A percentile compares a stretch with the other conserved stretches of the same genome.
phyloP scores from a whole-genome alignment of 1,284 basidiomycete genomes.

The Volvariella volvacea region DNA sequence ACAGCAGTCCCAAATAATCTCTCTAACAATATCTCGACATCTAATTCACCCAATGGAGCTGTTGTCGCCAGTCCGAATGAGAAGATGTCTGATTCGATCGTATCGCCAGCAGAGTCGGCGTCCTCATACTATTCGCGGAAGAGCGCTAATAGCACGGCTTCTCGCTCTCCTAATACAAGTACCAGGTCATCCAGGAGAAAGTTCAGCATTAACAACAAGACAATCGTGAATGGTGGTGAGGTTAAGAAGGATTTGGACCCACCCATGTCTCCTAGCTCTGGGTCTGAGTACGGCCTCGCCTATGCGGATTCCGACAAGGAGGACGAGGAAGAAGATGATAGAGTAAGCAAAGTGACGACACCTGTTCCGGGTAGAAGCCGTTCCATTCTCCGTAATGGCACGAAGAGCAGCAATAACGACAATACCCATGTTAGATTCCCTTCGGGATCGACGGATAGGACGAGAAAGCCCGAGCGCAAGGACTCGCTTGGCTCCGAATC shows the following conservation, averaged over 20 bases:
- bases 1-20: constrained; percentile 2
- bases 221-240: constrained; percentile 1
- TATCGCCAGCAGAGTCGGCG: not conserved
- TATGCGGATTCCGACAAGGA: constrained; percentile 45
- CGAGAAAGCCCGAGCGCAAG: too few relatives aligned
- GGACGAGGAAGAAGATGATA: constrained; percentile 26
- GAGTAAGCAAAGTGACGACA: constrained; percentile 8
- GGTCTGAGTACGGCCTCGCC: constrained; percentile 41
- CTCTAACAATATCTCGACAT: not conserved
- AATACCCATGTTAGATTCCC: not conserved
- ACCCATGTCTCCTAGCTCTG: constrained; percentile 29
- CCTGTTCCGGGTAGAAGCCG: constrained; percentile 1
- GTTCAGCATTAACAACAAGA: not conserved
- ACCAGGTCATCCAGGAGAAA: constrained; percentile 1
- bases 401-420: not conserved
- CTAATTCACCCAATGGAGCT: too few relatives aligned
- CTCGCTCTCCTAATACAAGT: not conserved
- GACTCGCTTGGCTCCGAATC: too few relatives aligned
- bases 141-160: too few relatives aligned
- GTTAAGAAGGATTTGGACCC: not conserved
- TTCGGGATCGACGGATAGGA: not conserved
- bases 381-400: not conserved
- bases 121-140: not conserved
- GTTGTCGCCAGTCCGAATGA: too few relatives aligned
- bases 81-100: too few relatives aligned